Evolutionary conservation across 2,329 filamentous ascomycete species (phyloP).

Genomic region (Aspergillus udagawae): DNA sequence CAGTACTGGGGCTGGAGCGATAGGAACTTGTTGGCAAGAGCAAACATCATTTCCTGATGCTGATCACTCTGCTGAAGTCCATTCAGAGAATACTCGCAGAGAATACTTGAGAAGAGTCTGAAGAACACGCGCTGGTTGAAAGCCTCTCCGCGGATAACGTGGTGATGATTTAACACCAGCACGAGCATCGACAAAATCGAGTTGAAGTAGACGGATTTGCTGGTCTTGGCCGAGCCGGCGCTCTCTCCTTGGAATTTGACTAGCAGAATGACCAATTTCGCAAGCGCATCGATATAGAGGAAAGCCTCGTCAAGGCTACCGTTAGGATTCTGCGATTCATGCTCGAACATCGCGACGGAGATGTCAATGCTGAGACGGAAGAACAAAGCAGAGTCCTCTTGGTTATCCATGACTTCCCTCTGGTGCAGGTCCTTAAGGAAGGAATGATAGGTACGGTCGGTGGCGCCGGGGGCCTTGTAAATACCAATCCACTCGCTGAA

Average conservation of each 20-base stretch:
- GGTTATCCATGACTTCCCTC: conserved; percentile 65
- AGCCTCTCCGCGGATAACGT: conserved; percentile 71
- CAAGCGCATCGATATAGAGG: conserved; percentile 72
- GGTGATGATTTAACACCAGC: conserved; percentile 79
- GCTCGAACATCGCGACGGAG: conserved; percentile 74
- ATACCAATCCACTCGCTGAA: conserved; percentile 94
- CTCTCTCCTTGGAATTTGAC: conserved; percentile 66
- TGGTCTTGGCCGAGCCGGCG: conserved; percentile 55
- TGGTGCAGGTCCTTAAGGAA: conserved; percentile 84
- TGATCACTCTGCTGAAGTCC: conserved; percentile 56
- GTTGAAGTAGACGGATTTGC: conserved; percentile 69
- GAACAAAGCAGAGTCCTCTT: conserved; percentile 75
- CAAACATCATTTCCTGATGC: conserved; percentile 67
- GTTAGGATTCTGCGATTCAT: conserved; percentile 57
- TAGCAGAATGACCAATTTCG: conserved; percentile 72
- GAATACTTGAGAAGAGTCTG: conserved; percentile 76
- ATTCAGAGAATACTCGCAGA: conserved; percentile 66
- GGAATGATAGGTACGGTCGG: conserved; percentile 65
- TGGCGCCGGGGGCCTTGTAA: conserved; percentile 69
- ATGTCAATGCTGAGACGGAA: conserved; percentile 76
- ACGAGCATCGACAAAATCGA: conserved; percentile 73
- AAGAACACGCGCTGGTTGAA: conserved; percentile 91
- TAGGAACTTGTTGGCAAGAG: conserved; percentile 66
- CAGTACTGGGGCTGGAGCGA: conserved; percentile 72
- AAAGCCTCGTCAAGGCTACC: conserved; percentile 60